Evolutionary conservation across 2,329 filamentous ascomycete species (phyloP).

Genomic region (Whalleya microplaca): DNA sequence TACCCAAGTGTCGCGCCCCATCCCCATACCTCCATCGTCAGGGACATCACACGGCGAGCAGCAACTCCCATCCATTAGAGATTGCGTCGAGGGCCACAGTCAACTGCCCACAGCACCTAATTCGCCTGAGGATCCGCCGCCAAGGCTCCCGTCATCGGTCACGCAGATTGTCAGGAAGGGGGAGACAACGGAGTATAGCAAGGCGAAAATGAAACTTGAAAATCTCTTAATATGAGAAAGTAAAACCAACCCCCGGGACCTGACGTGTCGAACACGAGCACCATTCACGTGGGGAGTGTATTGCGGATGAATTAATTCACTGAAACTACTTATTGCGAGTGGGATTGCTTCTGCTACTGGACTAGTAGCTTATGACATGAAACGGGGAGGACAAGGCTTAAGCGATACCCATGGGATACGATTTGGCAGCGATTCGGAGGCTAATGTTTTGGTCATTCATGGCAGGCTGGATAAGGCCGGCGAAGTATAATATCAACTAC

Average conservation of each 20-base stretch:
- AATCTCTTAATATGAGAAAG: slow-evolving; percentile 6
- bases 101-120: slow-evolving; percentile 41
- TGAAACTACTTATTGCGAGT: too few relatives aligned
- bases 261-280: too few relatives aligned
- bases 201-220: slow-evolving; percentile 15
- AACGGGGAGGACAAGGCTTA: not conserved
- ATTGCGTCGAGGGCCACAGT: slow-evolving; percentile 28
- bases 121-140: slow-evolving; percentile 31
- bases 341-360: not conserved
- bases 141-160: slow-evolving; percentile 1
- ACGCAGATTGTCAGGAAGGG: not conserved
- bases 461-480: too few relatives aligned
- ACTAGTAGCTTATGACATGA: not conserved
- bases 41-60: not conserved
- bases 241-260: too few relatives aligned
- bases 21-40: not conserved
- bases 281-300: not conserved
- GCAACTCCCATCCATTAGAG: slow-evolving; percentile 34
- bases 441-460: not conserved
- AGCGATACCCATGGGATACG: not conserved
- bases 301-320: too few relatives aligned
- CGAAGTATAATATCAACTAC: not conserved
- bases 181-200: not conserved
- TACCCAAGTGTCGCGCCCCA: not conserved
- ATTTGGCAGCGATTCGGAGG: too few relatives aligned